These are phyloP conservation scores for Nicotiana knightiana DNA, from an alignment of 257 asterid species.

Conservation along the genomic window DNA sequence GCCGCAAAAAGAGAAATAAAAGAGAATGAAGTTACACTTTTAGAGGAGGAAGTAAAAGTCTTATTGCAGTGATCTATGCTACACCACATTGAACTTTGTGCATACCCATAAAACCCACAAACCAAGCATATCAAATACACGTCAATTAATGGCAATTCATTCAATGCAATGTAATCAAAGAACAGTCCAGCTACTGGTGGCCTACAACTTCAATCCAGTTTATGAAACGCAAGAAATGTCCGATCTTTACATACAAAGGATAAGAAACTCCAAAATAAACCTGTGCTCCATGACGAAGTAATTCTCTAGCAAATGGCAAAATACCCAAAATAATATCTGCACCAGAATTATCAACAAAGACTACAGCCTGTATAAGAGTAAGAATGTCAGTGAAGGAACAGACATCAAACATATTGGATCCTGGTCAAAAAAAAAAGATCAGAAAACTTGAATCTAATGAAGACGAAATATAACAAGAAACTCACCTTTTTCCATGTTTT, in stretches of 20 bases:
- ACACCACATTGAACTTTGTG: neutral
- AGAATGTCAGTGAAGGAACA: conserved; percentile 18
- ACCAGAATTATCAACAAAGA: conserved; percentile 94
- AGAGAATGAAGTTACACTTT: neutral
- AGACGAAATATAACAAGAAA: neutral
- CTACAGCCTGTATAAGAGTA: conserved; percentile 57
- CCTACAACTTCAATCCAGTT: neutral
- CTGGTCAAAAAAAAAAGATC: neutral
- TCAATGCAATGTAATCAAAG: neutral
- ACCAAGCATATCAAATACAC: neutral
- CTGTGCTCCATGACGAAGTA: conserved; percentile 81
- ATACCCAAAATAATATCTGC: conserved; percentile 93
- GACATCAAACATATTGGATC: neutral
- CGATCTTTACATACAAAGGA: neutral
- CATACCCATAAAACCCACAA: neutral
- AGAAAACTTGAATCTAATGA: neutral
- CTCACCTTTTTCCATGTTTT: conserved; percentile 75
- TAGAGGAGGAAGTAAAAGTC: neutral
- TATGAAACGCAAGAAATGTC: neutral
- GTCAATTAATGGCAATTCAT: neutral
- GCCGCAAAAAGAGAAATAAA: neutral
- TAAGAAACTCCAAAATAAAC: conserved; percentile 21
- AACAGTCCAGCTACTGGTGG: neutral
- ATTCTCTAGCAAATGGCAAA: conserved; percentile 91
- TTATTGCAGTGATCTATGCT: neutral